phyloP scores from a whole-genome alignment of 768 basidiomycete species.

The Termitomyces sp. region DNA sequence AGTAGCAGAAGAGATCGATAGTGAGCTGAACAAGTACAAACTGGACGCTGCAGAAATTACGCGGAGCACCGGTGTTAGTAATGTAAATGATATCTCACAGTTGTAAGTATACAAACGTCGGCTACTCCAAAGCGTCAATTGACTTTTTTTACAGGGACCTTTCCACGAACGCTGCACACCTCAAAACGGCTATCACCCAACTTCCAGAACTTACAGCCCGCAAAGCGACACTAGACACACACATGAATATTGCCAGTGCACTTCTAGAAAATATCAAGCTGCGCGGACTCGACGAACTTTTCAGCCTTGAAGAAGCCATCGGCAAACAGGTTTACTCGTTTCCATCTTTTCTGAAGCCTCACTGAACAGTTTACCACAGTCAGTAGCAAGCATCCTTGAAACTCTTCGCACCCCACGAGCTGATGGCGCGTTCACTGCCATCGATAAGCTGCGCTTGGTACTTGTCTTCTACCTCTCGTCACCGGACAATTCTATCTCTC shows the following conservation, averaged over 20 bases:
- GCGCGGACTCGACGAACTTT: conserved; percentile 93
- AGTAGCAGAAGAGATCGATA: conserved; percentile 95
- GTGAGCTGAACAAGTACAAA: conserved; percentile 88
- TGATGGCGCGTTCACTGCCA: conserved; percentile 59
- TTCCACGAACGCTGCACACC: conserved; percentile 86
- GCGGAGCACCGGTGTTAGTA: conserved; percentile 90
- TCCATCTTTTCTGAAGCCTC: background rate
- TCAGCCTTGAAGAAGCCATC: conserved; percentile 91
- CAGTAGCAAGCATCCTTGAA: conserved; percentile 76
- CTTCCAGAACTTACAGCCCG: conserved; percentile 95
- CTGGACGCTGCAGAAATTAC: conserved; percentile 97
- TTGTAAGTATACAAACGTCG: conserved; percentile 48
- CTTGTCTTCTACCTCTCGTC: conserved; percentile 94
- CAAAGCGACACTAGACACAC: conserved; percentile 94
- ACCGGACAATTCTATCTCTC: conserved; percentile 72
- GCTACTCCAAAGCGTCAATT: background rate
- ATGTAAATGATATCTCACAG: conserved; percentile 92
- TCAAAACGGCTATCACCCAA: conserved; percentile 96
- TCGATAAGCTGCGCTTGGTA: conserved; percentile 90
- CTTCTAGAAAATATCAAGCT: conserved; percentile 93
- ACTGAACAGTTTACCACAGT: conserved; percentile 33
- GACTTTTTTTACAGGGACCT: conserved; percentile 57
- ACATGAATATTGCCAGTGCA: conserved; percentile 99
- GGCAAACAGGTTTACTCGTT: conserved; percentile 62
- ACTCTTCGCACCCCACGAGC: conserved; percentile 72